Conservation (phyloP, 2,329 filamentous ascomycete species). For the Colletotrichum echinochloae region DNA sequence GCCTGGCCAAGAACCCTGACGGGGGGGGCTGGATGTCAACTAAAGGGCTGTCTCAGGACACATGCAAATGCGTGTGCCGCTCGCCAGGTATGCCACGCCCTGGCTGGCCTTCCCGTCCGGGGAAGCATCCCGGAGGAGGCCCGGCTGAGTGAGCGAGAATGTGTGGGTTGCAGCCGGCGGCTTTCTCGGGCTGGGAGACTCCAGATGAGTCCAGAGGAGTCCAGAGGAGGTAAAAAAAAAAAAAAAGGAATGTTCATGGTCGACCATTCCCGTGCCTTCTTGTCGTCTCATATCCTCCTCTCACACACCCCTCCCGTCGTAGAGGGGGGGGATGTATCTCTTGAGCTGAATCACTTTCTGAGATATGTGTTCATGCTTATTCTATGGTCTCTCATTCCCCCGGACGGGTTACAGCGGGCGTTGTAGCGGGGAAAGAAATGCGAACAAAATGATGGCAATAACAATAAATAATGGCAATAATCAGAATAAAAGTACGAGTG, state of each 20-base stretch:
- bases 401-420: neutral
- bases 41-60: slow-evolving; percentile 20
- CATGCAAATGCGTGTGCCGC: neutral
- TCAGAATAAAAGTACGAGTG: neutral
- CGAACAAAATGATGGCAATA: neutral
- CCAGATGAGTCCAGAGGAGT: neutral
- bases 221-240: no score
- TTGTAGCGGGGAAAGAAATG: neutral
- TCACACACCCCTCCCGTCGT: slow-evolving; percentile 20
- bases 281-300: slow-evolving; percentile 14
- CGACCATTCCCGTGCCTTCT: neutral
- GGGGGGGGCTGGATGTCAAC: slow-evolving; percentile 16
- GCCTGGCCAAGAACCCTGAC: slow-evolving; percentile 17
- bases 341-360: slow-evolving; percentile 8
- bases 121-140: slow-evolving; percentile 26
- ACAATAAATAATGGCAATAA: neutral
- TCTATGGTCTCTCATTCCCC: slow-evolving; percentile 21
- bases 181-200: slow-evolving; percentile 9
- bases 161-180: neutral
- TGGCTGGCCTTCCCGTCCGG: slow-evolving; percentile 35
- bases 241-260: neutral
- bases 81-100: slow-evolving; percentile 25
- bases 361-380: slow-evolving; percentile 40
- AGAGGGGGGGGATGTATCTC: neutral
- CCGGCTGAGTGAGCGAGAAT: slow-evolving; percentile 9